Evolutionary conservation across 805 yeast species (phyloP), one percentile per base, ranked within the genome.

Genomic region (Saccharomycopsis selenospora): DNA sequence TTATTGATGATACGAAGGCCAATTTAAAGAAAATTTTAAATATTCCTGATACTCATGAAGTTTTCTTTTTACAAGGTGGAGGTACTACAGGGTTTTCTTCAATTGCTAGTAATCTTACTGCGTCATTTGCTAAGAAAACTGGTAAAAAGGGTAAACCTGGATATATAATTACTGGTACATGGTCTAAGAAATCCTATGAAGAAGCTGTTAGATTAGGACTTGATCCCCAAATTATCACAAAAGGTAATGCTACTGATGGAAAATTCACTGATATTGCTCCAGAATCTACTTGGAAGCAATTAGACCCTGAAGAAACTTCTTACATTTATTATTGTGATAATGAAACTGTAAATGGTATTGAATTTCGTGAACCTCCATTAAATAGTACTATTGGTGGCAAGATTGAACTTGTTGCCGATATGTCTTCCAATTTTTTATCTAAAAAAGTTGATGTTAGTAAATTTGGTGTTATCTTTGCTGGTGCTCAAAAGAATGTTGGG

Each of bases 401-500:
- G 22, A 81, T 85, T 41, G 95, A 86, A 64, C 67, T 91, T 51
- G 96, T 89, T 13, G 91, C 95, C 24, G 99, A 93, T 64, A 80
- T 91, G 82, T 90, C 97, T 2, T 90, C 97, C 42, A 88, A 91
- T 66, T 83, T 93, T 61, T 71, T 93, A 56, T 86, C 96, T 20
- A 82, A 85, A 56, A 69, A 76, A 55, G 65, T 93, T 44, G 96
- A 91, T 59, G 83, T 93, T 38, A 70, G 85, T 48, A 82, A 86
- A 65, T 91, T 78, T 61, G 98, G 96, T 45, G 70, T 89, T 24
- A 82, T 93, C 53, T 81, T 90, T 78, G 99, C 96, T 17, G 99
- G 99, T 54, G 99, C 98, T 24, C 99, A 93, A 69, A 93, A 93
- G 68, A 93, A 93, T 65, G 88, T 93, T 61, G 99, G 99, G 48